Base-by-base conservation (phyloP, 352 stramenopile genomes). In the Globisporangium cederbergense region DNA sequence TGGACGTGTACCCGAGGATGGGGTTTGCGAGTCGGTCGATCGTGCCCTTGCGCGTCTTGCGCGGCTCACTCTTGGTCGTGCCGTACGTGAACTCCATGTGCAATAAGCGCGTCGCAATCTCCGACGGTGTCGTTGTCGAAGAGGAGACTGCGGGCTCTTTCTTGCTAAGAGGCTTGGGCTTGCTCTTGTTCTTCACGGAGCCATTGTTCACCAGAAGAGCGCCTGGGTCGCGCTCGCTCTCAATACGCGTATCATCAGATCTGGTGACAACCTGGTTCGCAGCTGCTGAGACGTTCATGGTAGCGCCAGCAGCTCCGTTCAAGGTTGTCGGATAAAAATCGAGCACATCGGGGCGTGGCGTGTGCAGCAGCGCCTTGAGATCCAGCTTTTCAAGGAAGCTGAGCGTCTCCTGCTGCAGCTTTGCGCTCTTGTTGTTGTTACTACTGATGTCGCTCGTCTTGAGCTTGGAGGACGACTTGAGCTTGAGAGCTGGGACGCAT, bases 81-180 rank as follows among this genome's bases (percentile, higher is more conserved):
- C 84, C 84, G 58, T 93, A 93, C 13, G 71, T 81, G 32, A 71
- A 74, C 59, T 85, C 81, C 72, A 93, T 85, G 58, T 89, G 65
- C 0, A 77, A 77, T 1, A 91, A 58, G 1, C 82, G 78, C 8
- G 70, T 62, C 1, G 64, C 40, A 11, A 60, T 50, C 40, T 68
- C 50, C 5, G 28, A 11, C 9, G 36, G 9, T 30, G 30, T n/a
- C 40, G 40, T 46, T 46, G 38, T 16, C 13, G 40, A 46, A 8
- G 40, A 25, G 9, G 30, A 14, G 1, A 18, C 9, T 0, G 16
- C 22, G 1, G 20, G 16, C 2, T 52, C 16, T 59, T 45, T 61
- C 50, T 50, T 65, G 11, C 42, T 18, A 0, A 8, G 20, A 25
- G 38, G 40, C 36, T 62, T 49, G 20, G 51, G 3, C 7, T 58